phyloP scores from a whole-genome alignment of 306 rosid species.

The Myrica gale region DNA sequence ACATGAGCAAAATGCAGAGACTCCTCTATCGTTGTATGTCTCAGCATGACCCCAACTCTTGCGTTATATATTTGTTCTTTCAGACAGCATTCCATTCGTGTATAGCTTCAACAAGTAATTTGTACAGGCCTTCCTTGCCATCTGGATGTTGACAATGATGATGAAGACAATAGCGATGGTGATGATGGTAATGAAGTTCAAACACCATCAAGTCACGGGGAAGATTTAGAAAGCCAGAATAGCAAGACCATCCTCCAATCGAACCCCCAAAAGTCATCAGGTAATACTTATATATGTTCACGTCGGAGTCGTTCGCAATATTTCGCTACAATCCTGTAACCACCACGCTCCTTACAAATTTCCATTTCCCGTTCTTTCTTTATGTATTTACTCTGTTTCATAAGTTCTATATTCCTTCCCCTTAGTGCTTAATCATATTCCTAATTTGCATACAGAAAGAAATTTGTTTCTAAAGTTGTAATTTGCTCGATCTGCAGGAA shows the following conservation, averaged over 20 bases:
- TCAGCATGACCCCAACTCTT: too few species aligned
- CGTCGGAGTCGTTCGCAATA: too few species aligned
- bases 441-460: too few species aligned
- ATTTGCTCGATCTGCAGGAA: conserved; percentile 3
- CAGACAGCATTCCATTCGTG: background rate
- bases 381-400: too few species aligned
- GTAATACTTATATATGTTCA: background rate
- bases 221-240: background rate
- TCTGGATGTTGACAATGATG: background rate
- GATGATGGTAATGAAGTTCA: background rate
- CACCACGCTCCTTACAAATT: too few species aligned
- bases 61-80: too few species aligned
- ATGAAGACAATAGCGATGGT: background rate
- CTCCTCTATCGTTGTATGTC: background rate
- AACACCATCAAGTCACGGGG: background rate
- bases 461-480: too few species aligned
- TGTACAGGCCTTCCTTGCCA: background rate
- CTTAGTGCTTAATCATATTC: too few species aligned
- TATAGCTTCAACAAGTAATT: background rate
- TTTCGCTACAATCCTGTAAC: too few species aligned
- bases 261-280: background rate
- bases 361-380: too few species aligned
- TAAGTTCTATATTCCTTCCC: too few species aligned
- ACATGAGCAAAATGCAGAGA: background rate
- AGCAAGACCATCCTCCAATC: background rate